Percentiles rank a stretch among this genome's conserved stretches.
Evolutionary conservation across 2,329 filamentous ascomycete species (phyloP).

Genomic region (Amauroascus verrucosus): DNA sequence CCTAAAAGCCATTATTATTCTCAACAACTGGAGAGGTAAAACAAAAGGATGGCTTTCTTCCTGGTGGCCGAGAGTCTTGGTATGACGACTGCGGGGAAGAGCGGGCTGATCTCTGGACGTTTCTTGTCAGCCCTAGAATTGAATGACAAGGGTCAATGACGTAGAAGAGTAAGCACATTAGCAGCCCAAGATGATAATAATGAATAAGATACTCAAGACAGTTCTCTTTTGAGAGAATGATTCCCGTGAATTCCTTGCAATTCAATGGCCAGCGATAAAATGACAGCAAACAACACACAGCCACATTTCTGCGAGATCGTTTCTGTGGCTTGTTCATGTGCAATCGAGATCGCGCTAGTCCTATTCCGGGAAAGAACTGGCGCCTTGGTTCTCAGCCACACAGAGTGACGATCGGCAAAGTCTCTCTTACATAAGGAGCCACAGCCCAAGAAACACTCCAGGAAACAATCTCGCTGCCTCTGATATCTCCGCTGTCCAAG

Average conservation of each 20-base stretch:
- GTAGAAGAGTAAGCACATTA: not conserved
- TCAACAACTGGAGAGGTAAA: too few relatives aligned
- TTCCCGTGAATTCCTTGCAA: too few relatives aligned
- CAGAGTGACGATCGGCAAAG: constrained; percentile 2
- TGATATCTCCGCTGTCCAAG: not conserved
- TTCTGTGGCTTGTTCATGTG: not conserved
- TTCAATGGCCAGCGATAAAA: too few relatives aligned
- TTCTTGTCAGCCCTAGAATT: not conserved
- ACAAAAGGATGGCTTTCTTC: too few relatives aligned
- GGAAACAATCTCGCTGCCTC: not conserved
- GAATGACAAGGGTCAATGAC: not conserved
- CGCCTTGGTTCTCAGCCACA: constrained; percentile 8
- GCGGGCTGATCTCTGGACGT: not conserved
- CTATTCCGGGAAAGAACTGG: not conserved
- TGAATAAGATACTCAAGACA: too few relatives aligned
- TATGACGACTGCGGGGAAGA: constrained; percentile 1
- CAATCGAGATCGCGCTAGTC: not conserved
- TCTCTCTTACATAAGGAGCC: not conserved
- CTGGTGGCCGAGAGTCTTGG: not conserved
- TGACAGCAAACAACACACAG: constrained; percentile 1
- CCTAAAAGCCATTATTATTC: too few relatives aligned
- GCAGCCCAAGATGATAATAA: not conserved
- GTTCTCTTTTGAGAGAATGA: too few relatives aligned
- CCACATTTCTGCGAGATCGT: not conserved
- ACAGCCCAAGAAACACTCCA: not conserved